Percentiles rank a stretch among this genome's conserved stretches.
These are phyloP conservation scores for Aurinia saxatilis DNA, from an alignment of 345 rosid species.

Conservation along the genomic window DNA sequence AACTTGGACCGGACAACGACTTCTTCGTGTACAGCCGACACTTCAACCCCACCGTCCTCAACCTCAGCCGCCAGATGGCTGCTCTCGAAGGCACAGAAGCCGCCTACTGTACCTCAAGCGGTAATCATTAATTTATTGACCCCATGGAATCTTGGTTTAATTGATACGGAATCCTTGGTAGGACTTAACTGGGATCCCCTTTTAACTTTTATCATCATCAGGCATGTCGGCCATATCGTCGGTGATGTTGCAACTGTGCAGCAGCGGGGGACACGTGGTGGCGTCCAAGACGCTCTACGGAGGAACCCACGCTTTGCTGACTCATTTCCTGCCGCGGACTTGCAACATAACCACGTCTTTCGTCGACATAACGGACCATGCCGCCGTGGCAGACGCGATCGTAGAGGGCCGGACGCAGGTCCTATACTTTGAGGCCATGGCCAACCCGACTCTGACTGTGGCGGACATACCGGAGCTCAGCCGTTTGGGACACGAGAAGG, in stretches of 20 bases:
- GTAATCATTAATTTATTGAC: slow-evolving; percentile 36
- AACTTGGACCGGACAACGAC: slow-evolving; percentile 93
- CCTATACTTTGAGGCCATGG: slow-evolving; percentile 75
- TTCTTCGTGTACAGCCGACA: slow-evolving; percentile 96
- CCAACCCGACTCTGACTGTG: slow-evolving; percentile 78
- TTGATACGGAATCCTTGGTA: too few species aligned
- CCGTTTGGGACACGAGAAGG: slow-evolving; percentile 72
- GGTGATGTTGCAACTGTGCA: slow-evolving; percentile 81
- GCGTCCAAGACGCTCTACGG: slow-evolving; percentile 76
- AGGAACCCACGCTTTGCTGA: slow-evolving; percentile 85
- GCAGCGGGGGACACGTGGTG: slow-evolving; percentile 95
- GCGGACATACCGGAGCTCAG: slow-evolving; percentile 78
- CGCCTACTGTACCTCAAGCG: slow-evolving; percentile 96
- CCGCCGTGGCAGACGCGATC: slow-evolving; percentile 50
- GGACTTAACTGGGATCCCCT: too few species aligned
- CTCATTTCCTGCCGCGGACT: slow-evolving; percentile 74
- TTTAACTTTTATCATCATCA: too few species aligned
- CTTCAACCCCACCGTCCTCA: slow-evolving; percentile 92
- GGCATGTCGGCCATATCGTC: slow-evolving; percentile 97
- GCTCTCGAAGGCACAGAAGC: slow-evolving; percentile 97
- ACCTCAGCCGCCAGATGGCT: slow-evolving; percentile 95
- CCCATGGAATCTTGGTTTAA: background rate
- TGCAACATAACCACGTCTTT: slow-evolving; percentile 85
- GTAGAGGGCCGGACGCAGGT: slow-evolving; percentile 64
- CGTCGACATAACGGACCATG: slow-evolving; percentile 58